Evolutionary conservation across 495 filamentous ascomycete genomes (phyloP).

Genomic region (Lophiostoma macrostomum): DNA sequence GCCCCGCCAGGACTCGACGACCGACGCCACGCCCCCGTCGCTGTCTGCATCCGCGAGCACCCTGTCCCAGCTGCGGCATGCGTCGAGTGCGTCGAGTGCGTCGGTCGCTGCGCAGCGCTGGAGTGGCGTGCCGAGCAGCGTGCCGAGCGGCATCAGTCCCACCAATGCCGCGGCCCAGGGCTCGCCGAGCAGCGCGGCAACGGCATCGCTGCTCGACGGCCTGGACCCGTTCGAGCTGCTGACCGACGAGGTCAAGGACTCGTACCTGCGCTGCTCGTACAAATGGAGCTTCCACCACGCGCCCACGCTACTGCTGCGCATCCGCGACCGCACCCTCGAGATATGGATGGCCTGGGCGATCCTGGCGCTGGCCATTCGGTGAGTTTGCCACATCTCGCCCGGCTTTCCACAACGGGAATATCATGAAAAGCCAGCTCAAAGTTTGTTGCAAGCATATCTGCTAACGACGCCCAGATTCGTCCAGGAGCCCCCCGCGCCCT

Average conservation of each 20-base stretch:
- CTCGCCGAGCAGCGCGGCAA: neutral
- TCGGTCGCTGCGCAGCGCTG: neutral
- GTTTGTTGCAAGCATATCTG: neutral
- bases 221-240: conserved; percentile 34
- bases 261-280: conserved; percentile 35
- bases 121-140: conserved; percentile 6
- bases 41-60: neutral
- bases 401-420: too few relatives aligned
- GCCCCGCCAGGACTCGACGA: conserved; percentile 23
- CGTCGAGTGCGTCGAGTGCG: too few relatives aligned
- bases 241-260: conserved; percentile 38
- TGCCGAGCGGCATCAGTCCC: conserved; percentile 23
- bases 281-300: conserved; percentile 39
- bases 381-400: neutral
- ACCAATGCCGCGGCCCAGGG: conserved; percentile 1
- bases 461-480: conserved; percentile 23
- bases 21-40: neutral
- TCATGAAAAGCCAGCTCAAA: neutral
- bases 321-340: conserved; percentile 33
- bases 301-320: conserved; percentile 34
- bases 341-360: conserved; percentile 36
- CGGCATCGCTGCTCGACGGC: conserved; percentile 23
- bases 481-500: conserved; percentile 28
- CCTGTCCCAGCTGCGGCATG: too few relatives aligned
- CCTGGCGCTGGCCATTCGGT: conserved; percentile 34